Conservation (phyloP, 176 grass and related monocot genomes). For the Triticum timopheevii region DNA sequence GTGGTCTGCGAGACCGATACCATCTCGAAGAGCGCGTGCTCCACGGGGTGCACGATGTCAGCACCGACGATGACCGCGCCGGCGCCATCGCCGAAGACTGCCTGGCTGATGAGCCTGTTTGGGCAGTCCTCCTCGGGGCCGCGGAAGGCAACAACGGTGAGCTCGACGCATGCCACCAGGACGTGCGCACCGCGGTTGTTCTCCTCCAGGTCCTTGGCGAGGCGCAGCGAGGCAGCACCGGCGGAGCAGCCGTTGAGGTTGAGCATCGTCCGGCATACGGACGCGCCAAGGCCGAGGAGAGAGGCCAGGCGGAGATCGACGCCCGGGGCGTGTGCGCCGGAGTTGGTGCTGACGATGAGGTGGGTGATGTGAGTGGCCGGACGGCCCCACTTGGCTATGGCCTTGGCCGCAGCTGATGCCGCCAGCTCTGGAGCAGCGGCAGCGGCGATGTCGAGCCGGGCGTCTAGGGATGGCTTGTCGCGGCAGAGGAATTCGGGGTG, state of each 20-base stretch:
- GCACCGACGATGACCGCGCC: too few species aligned
- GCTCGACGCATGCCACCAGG: conserved; percentile 19
- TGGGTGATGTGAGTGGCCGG: neutral
- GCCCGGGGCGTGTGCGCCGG: neutral
- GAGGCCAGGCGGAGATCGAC: conserved; percentile 34
- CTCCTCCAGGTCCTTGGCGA: conserved; percentile 8
- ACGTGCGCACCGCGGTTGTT: neutral
- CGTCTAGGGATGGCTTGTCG: conserved; percentile 32
- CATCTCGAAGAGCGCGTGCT: too few species aligned
- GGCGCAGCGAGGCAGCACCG: neutral
- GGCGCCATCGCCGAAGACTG: too few species aligned
- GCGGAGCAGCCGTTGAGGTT: neutral
- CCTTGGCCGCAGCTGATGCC: conserved; percentile 24
- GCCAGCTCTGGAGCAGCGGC: conserved; percentile 38
- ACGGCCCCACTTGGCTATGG: conserved; percentile 11
- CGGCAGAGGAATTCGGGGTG: conserved; percentile 8
- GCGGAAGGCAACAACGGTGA: too few species aligned
- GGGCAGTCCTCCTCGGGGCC: too few species aligned
- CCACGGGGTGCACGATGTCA: too few species aligned
- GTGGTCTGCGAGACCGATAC: too few species aligned
- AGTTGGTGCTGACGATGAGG: neutral
- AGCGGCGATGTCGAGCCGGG: neutral
- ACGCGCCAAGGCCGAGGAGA: neutral
- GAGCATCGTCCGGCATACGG: neutral
- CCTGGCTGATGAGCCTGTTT: too few species aligned